Evolutionary conservation across 2,329 filamentous ascomycete genomes (phyloP), one percentile per base, ranked within the genome.

Genomic region (Cryphonectria japonica): DNA sequence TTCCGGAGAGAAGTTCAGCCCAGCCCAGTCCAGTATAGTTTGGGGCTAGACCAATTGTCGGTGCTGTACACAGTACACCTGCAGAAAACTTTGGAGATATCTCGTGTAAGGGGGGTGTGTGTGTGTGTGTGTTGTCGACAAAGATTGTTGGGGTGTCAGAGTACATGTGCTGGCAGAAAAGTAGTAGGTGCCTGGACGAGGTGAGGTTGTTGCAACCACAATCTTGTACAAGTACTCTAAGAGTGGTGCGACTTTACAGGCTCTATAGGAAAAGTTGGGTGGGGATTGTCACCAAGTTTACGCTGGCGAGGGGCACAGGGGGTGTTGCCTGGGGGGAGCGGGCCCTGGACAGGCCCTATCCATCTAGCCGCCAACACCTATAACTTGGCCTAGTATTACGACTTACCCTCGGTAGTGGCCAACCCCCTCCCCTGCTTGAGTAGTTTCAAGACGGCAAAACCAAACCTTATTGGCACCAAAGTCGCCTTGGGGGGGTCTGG

Each of bases 211-310:
- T 43, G 37, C 22, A 39, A 43, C 13, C 26, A 64, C 61, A 64
- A n/a, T 50, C 63, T 29, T 50, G 63, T 65, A 32, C 41, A 39
- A 34, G 59, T 61, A 46, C 43, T 13, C 26, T n/a, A 29, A 64
- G 26, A 46, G 41, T 64, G 62, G 62, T 43, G 62, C 39, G 37
- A 43, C 39, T 65, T n/a, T 34, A 50, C 39, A 16, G 62, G 26
- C 43, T 22, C 43, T 50, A 50, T 1, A 22, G 43, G 19, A 50
- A 50, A 6, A 4, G 8, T 34, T 50, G 63, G 63, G 63, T 65
- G 43, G 63, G 63, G 43, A n/a, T 29, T 37, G 26, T 64, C 61
- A 29, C 37, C 26, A 43, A 32, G 16, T 46, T 64, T 64, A 26
- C 61, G 61, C n/a, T 14, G 61, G 61, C 29, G 19, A 19, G 32